Base-by-base conservation (phyloP, 176 grass and related monocot species). In the Avena insularis region DNA sequence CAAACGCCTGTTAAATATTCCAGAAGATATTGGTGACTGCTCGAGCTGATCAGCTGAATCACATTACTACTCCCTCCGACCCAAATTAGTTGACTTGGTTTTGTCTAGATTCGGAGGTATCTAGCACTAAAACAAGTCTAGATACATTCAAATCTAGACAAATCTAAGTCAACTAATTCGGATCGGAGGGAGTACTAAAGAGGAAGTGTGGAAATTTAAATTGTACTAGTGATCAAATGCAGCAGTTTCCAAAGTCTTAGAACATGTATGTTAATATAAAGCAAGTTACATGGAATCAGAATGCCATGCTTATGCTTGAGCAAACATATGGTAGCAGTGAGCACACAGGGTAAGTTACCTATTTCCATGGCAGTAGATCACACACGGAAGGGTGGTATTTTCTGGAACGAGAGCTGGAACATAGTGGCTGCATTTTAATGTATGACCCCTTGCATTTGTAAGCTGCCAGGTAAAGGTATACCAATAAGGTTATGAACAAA, bases 351-450 rank as follows among this genome's bases (percentile, higher is more conserved):
- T 50, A 84, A 57, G 25, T 83, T 83, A 98, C 96, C 96, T 98
- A 91, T 98, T 98, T 86, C 96, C 96, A 29, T 98, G 96, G 71
- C 96, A 98, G 71, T 98, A 98, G 82, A 96, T 82, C 82, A 98
- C 96, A 81, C 93, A 98, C 79, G 93, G 96, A 77, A 98, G 93
- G 66, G 82, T 59, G 51, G 82, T 91, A 50, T 88, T 94, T 40
- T 94, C 93, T 82, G 90, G 88, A 64, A 94, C 23, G 53, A 75
- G 86, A 84, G 84, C 82, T 9, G 96, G 96, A 88, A 98, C 82
- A 87, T 98, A 98, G 82, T 98, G 96, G 84, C 96, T 98, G 90
- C 96, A 98, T 82, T 98, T 93, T 75, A 98, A 89, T 20, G 83
- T 90, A 86, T 94, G 80, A 56, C 89, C 93, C 85, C 96, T 93